A percentile compares a stretch with the other conserved stretches of the same genome.
Conservation (phyloP, 2,329 filamentous ascomycete species). For the Diaporthe sp. region DNA sequence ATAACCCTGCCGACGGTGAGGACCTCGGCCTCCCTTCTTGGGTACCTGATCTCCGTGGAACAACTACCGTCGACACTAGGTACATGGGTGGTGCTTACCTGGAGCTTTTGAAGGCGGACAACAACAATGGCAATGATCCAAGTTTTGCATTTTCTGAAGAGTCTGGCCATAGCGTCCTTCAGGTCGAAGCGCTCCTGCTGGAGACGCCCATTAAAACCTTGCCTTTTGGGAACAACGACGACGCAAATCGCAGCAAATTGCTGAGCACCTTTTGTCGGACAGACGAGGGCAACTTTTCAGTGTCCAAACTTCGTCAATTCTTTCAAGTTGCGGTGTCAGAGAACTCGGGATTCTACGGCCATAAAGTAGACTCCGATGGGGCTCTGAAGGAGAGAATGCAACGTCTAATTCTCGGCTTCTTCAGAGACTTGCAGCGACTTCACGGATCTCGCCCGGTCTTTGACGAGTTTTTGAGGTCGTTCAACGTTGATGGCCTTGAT, state of each 20-base stretch:
- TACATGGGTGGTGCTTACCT: background rate
- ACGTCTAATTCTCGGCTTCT: background rate
- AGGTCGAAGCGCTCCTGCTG: background rate
- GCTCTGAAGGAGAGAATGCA: background rate
- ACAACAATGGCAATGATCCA: background rate
- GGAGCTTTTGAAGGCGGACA: background rate
- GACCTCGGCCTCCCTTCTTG: background rate
- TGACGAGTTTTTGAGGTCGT: background rate
- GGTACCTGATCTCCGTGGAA: background rate
- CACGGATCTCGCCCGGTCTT: background rate
- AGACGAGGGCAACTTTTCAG: background rate
- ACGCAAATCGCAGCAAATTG: background rate
- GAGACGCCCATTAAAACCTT: background rate
- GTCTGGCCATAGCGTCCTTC: background rate
- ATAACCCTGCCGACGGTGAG: background rate
- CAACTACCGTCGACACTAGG: background rate
- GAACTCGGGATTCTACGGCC: background rate
- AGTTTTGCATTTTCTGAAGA: background rate
- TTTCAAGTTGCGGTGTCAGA: background rate
- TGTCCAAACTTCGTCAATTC: background rate
- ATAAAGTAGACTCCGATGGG: background rate
- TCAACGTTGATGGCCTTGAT: background rate
- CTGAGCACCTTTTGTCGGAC: background rate
- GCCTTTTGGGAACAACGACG: background rate
- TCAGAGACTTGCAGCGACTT: background rate